A percentile compares a stretch with the other conserved stretches of the same genome.
These are phyloP conservation scores for Veloboletus limbatus DNA, from an alignment of 1,284 basidiomycete species.

Conservation along the genomic window DNA sequence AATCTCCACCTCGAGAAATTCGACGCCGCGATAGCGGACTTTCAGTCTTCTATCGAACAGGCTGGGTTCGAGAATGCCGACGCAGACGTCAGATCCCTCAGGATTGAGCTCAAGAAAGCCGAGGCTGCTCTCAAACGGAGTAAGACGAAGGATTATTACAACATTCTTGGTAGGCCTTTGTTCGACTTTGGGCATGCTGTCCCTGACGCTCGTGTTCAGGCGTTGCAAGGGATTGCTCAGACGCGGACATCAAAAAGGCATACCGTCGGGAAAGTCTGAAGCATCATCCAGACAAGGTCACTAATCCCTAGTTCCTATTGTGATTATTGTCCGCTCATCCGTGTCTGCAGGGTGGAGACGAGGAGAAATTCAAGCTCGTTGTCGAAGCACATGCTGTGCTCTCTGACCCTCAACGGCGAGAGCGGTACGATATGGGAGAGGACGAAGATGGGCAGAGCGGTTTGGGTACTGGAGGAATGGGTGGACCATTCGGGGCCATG, in stretches of 20 bases:
- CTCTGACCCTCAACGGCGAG: slow-evolving; percentile 64
- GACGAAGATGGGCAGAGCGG: slow-evolving; percentile 65
- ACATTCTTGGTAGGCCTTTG: slow-evolving; percentile 51
- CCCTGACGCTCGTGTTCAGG: slow-evolving; percentile 42
- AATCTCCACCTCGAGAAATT: slow-evolving; percentile 73
- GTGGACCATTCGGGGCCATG: slow-evolving; percentile 31
- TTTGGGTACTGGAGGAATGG: slow-evolving; percentile 44
- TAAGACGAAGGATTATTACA: slow-evolving; percentile 85
- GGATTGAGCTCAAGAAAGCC: slow-evolving; percentile 70
- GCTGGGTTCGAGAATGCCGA: slow-evolving; percentile 58
- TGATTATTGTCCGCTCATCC: slow-evolving; percentile 6
- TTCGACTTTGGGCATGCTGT: not conserved
- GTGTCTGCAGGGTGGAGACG: slow-evolving; percentile 59
- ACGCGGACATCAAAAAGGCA: slow-evolving; percentile 76
- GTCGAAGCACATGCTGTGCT: slow-evolving; percentile 75
- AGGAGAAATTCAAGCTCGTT: slow-evolving; percentile 85
- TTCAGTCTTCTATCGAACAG: slow-evolving; percentile 73
- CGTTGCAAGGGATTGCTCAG: slow-evolving; percentile 56
- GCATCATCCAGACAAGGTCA: slow-evolving; percentile 83
- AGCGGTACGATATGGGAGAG: slow-evolving; percentile 74
- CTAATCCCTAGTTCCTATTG: not conserved
- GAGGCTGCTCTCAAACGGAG: slow-evolving; percentile 76
- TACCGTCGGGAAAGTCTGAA: slow-evolving; percentile 75
- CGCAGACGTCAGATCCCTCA: slow-evolving; percentile 61
- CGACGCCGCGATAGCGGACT: slow-evolving; percentile 73